A percentile compares a stretch with the other conserved stretches of the same genome.
phyloP scores from a whole-genome alignment of 305 asterid genomes.

The Fraxinus latifolia region DNA sequence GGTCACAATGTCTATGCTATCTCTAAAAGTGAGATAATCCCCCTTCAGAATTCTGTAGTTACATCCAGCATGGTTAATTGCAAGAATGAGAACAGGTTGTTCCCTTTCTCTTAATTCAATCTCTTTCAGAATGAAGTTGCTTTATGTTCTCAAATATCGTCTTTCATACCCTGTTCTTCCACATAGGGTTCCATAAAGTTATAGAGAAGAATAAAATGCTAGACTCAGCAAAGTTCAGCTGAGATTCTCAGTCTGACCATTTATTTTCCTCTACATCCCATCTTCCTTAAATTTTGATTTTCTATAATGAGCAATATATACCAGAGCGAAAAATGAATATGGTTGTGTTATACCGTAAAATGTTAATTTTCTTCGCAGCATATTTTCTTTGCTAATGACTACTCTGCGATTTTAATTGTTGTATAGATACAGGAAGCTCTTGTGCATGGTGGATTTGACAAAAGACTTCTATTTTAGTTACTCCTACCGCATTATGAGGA shows the following conservation, averaged over 20 bases:
- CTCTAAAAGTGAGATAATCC: conserved; percentile 77
- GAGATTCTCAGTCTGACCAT: not conserved
- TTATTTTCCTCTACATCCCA: conserved; percentile 1
- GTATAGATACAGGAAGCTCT: conserved; percentile 85
- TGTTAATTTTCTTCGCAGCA: not conserved
- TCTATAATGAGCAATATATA: not conserved
- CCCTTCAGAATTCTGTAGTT: conserved; percentile 68
- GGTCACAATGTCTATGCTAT: conserved; percentile 87
- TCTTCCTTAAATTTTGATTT: not conserved
- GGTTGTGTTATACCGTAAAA: conserved; percentile 3
- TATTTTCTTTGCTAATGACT: conserved; percentile 9
- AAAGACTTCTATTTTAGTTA: conserved; percentile 98
- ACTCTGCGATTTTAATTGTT: conserved; percentile 24
- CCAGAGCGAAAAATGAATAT: conserved; percentile 10
- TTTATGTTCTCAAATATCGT: not conserved
- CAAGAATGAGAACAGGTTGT: conserved; percentile 79
- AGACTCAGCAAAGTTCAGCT: not conserved
- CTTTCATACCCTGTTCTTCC: not conserved
- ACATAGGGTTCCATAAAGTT: not conserved
- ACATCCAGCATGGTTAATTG: conserved; percentile 52
- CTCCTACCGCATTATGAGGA: conserved; percentile 93
- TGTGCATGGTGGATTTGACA: conserved; percentile 90
- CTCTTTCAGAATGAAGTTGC: not conserved
- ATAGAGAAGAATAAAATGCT: not conserved
- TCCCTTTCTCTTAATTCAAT: not conserved